Percentiles rank a stretch among this genome's conserved stretches.
Evolutionary conservation across 2,329 filamentous ascomycete species (phyloP).

Genomic region (Chrysoporthe austroafricana): DNA sequence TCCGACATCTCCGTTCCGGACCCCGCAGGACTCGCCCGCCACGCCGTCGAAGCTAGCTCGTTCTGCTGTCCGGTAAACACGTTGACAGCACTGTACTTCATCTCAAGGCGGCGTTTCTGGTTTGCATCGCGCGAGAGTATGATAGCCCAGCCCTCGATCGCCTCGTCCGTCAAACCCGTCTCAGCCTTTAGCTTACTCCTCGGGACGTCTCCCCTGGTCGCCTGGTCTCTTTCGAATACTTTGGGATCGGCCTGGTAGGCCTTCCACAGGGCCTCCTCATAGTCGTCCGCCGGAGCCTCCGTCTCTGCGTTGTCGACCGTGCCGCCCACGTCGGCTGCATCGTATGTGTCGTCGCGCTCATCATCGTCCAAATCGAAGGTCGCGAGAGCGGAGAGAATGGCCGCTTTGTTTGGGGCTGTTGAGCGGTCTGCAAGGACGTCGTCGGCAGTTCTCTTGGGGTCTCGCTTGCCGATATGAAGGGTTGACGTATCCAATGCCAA

Average conservation of each 20-base stretch:
- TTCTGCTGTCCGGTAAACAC: slow-evolving; percentile 68
- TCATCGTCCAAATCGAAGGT: slow-evolving; percentile 94
- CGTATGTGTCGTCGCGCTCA: slow-evolving; percentile 96
- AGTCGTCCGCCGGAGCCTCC: slow-evolving; percentile 47
- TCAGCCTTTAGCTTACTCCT: slow-evolving; percentile 70
- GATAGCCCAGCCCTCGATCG: slow-evolving; percentile 90
- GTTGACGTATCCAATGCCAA: slow-evolving; percentile 68
- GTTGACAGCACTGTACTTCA: slow-evolving; percentile 57
- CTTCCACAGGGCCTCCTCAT: slow-evolving; percentile 75
- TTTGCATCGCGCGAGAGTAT: slow-evolving; percentile 79
- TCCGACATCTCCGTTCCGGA: slow-evolving; percentile 63
- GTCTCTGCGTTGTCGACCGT: slow-evolving; percentile 69
- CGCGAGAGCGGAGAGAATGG: slow-evolving; percentile 85
- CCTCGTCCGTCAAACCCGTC: slow-evolving; percentile 90
- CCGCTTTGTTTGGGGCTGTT: slow-evolving; percentile 74
- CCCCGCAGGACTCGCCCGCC: slow-evolving; percentile 56
- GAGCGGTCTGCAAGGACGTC: slow-evolving; percentile 69
- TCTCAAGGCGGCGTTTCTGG: slow-evolving; percentile 70
- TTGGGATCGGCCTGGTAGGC: slow-evolving; percentile 68
- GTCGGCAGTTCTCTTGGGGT: slow-evolving; percentile 68
- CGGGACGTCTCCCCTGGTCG: slow-evolving; percentile 66
- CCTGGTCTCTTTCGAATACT: slow-evolving; percentile 72
- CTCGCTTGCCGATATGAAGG: slow-evolving; percentile 78
- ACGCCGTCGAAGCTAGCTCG: slow-evolving; percentile 68
- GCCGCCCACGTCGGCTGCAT: slow-evolving; percentile 87